Percentiles rank a stretch among this genome's conserved stretches.
Conservation (phyloP, 2,329 filamentous ascomycete species). For the Paraconiothyrium sp. region DNA sequence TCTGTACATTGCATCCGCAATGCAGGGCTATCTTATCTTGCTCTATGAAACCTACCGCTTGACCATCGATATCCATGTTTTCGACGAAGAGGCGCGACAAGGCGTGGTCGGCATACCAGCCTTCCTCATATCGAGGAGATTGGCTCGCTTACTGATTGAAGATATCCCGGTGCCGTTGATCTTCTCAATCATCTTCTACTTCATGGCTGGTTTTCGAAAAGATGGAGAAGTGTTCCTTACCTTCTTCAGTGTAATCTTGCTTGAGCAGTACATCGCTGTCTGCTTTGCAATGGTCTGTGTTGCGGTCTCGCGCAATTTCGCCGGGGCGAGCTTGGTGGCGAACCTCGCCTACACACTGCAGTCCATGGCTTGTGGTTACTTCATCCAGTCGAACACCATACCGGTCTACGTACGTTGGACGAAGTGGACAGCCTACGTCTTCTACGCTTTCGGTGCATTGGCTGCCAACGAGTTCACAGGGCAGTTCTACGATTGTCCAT, state of each 20-base stretch:
- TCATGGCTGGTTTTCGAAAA: slow-evolving; percentile 77
- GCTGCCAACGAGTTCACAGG: slow-evolving; percentile 77
- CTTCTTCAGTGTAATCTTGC: slow-evolving; percentile 73
- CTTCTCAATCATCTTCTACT: slow-evolving; percentile 77
- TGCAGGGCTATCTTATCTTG: slow-evolving; percentile 80
- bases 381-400: slow-evolving; percentile 77
- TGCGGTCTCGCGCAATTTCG: slow-evolving; percentile 71
- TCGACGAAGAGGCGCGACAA: slow-evolving; percentile 79
- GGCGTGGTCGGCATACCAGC: slow-evolving; percentile 75
- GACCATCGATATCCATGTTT: slow-evolving; percentile 77
- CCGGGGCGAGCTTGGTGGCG: slow-evolving; percentile 74
- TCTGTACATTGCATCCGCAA: slow-evolving; percentile 74
- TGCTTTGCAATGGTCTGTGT: slow-evolving; percentile 76
- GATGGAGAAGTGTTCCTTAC: slow-evolving; percentile 73
- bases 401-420: slow-evolving; percentile 82
- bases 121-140: slow-evolving; percentile 74
- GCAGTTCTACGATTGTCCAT: slow-evolving; percentile 77
- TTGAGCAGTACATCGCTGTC: slow-evolving; percentile 78
- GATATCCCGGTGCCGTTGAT: slow-evolving; percentile 77
- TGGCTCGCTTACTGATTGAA: slow-evolving; percentile 75
- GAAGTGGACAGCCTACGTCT: slow-evolving; percentile 72
- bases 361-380: slow-evolving; percentile 78
- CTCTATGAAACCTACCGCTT: slow-evolving; percentile 80
- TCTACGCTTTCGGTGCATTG: slow-evolving; percentile 73
- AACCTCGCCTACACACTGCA: slow-evolving; percentile 79